These are phyloP conservation scores for Psilocybe cubensis DNA, from an alignment of 768 basidiomycete genomes.

Conservation along the genomic window DNA sequence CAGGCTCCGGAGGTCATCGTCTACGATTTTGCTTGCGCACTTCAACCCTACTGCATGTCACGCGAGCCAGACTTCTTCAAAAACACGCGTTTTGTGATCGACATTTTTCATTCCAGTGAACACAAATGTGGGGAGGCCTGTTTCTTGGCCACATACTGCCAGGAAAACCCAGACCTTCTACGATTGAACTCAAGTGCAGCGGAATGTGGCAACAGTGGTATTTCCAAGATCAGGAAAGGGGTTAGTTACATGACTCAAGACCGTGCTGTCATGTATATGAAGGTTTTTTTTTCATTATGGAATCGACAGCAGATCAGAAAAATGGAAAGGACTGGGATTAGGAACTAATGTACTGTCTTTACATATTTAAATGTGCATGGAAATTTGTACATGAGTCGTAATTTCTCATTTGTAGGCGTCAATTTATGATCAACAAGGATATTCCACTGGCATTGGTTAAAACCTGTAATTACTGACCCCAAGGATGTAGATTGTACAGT, in stretches of 20 bases:
- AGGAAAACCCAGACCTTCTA: constrained; percentile 24
- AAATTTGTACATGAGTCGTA: too few species aligned
- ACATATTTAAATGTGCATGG: too few species aligned
- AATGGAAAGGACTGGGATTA: not conserved
- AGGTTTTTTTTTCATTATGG: constrained; percentile 23
- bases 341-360: too few species aligned
- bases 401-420: too few species aligned
- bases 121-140: constrained; percentile 33
- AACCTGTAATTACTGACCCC: too few species aligned
- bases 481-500: too few species aligned
- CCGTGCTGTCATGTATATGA: constrained; percentile 26
- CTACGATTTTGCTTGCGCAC: too few species aligned
- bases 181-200: constrained; percentile 34
- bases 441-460: too few species aligned
- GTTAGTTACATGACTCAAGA: constrained; percentile 33
- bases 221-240: constrained; percentile 25
- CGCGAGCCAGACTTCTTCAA: too few species aligned
- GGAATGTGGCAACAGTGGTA: constrained; percentile 34
- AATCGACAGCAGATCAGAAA: constrained; percentile 8
- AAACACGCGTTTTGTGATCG: constrained; percentile 34
- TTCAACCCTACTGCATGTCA: too few species aligned
- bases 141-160: constrained; percentile 28
- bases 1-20: constrained; percentile 27
- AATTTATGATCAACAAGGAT: too few species aligned
- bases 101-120: constrained; percentile 32